Percentiles rank a stretch among this genome's conserved stretches.
Conservation (phyloP, 176 grass and related monocot genomes). For the Aegilops speltoides region DNA sequence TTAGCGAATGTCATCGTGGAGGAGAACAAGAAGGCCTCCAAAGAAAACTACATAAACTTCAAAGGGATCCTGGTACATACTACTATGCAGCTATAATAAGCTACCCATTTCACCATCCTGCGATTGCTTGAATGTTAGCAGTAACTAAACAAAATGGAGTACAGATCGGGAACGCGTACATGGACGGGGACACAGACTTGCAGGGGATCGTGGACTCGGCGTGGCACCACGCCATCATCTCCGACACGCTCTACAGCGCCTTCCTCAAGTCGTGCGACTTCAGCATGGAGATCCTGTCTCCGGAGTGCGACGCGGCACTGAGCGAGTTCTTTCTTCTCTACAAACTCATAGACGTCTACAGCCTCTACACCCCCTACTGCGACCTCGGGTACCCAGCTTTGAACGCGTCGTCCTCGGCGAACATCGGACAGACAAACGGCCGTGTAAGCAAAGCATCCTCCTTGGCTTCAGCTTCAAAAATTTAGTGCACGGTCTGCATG, state of each 20-base stretch:
- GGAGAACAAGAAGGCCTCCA: constrained; percentile 34
- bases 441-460: constrained; percentile 27
- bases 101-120: neutral
- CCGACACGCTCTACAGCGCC: constrained; percentile 40
- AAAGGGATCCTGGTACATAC: constrained; percentile 48
- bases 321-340: constrained; percentile 26
- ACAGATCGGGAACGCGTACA: constrained; percentile 43
- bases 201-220: constrained; percentile 47
- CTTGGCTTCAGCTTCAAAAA: neutral
- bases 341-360: constrained; percentile 56
- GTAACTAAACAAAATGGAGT: too few relatives aligned
- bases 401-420: neutral
- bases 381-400: constrained; percentile 45
- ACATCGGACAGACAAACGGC: neutral
- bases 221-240: constrained; percentile 62
- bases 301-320: constrained; percentile 22
- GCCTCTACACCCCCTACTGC: constrained; percentile 39
- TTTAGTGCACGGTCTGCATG: too few relatives aligned
- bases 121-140: too few relatives aligned
- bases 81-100: neutral
- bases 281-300: constrained; percentile 9
- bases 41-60: constrained; percentile 44
- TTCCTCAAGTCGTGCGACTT: constrained; percentile 47
- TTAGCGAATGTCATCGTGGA: constrained; percentile 51
- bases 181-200: constrained; percentile 51